Percentiles rank a stretch among this genome's conserved stretches.
phyloP scores from a whole-genome alignment of 805 yeast species.

The Kodamaea restingae region DNA sequence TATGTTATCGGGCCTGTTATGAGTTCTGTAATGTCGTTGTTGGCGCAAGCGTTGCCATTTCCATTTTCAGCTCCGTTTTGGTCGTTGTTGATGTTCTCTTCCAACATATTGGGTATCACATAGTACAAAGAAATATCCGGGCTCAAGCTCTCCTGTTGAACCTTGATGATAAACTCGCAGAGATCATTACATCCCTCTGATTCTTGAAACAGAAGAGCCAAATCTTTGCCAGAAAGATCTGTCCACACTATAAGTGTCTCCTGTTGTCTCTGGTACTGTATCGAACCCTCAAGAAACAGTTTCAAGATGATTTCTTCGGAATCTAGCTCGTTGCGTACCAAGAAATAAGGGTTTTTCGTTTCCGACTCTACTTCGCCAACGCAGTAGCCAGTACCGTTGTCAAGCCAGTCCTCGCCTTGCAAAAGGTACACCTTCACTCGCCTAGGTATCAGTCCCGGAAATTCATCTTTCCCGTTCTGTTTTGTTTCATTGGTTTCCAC shows the following conservation, averaged over 20 bases:
- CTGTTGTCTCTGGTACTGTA: constrained; percentile 89
- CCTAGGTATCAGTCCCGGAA: constrained; percentile 43
- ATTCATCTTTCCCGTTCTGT: constrained; percentile 1
- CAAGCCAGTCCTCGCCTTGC: constrained; percentile 81
- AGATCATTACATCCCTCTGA: constrained; percentile 80
- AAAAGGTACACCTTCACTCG: constrained; percentile 89
- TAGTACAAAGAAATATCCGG: constrained; percentile 60
- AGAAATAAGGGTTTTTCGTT: constrained; percentile 49
- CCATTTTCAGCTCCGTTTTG: constrained; percentile 33
- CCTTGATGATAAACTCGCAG: constrained; percentile 73
- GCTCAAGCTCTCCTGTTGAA: constrained; percentile 54
- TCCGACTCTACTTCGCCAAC: constrained; percentile 55
- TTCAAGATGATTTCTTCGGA: constrained; percentile 55
- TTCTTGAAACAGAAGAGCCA: constrained; percentile 90
- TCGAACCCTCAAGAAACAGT: constrained; percentile 65
- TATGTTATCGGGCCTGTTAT: constrained; percentile 74
- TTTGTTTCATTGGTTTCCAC: background rate
- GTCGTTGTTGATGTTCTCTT: constrained; percentile 6
- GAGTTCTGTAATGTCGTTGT: constrained; percentile 62
- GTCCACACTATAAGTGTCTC: constrained; percentile 95
- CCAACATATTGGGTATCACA: constrained; percentile 50
- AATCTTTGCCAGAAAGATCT: constrained; percentile 65
- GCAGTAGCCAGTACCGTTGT: constrained; percentile 89
- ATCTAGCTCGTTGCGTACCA: constrained; percentile 70
- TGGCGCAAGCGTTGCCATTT: constrained; percentile 17